These are phyloP conservation scores for Cryptococcus sp. DNA, from an alignment of 1,284 basidiomycete genomes.

Conservation along the genomic window DNA sequence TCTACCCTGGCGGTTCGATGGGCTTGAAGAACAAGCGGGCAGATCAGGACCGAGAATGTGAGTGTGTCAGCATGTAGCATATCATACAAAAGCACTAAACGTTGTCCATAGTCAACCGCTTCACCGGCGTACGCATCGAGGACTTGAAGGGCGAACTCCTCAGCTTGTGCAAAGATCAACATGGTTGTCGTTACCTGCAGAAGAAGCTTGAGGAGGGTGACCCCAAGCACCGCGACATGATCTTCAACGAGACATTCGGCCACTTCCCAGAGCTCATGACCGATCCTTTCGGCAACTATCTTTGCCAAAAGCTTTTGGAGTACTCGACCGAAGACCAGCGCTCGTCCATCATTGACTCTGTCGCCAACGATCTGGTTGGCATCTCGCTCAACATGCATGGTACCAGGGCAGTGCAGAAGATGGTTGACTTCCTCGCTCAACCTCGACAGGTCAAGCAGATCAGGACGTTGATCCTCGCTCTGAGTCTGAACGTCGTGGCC, in stretches of 20 bases:
- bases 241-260: constrained; percentile 96
- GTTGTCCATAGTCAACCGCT: constrained; percentile 73
- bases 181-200: constrained; percentile 96
- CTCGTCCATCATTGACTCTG: constrained; percentile 95
- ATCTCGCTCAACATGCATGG: constrained; percentile 99
- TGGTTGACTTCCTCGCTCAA: constrained; percentile 99
- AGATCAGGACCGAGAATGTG: constrained; percentile 84
- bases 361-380: constrained; percentile 93
- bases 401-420: constrained; percentile 98
- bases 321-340: constrained; percentile 97
- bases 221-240: constrained; percentile 95
- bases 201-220: constrained; percentile 98
- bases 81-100: constrained; percentile 1
- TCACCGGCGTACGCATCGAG: constrained; percentile 90
- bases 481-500: constrained; percentile 96
- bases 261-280: constrained; percentile 99
- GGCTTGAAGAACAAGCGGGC: constrained; percentile 91
- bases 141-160: constrained; percentile 95
- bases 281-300: constrained; percentile 98
- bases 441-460: constrained; percentile 86
- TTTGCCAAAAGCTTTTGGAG: constrained; percentile 98
- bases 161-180: constrained; percentile 95
- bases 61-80: constrained; percentile 29
- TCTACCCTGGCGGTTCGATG: constrained; percentile 74
- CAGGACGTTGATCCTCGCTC: constrained; percentile 92